Conservation (phyloP, 441 rosid genomes). For the Erysimum cheiri region DNA sequence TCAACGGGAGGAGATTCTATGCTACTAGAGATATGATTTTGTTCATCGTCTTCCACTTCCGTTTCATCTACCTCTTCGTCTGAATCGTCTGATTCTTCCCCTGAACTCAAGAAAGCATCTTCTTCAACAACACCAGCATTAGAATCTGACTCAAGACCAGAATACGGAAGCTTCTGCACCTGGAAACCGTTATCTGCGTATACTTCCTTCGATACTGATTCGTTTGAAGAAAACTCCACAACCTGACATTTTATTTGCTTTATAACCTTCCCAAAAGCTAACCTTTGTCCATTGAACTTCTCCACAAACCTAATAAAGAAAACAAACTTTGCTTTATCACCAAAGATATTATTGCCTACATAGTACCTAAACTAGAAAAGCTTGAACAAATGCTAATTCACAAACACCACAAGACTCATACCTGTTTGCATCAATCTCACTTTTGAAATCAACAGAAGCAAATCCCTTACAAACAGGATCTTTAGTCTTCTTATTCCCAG, state of each 20-base stretch:
- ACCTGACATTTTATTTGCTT: conserved; percentile 74
- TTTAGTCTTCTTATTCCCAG: conserved; percentile 84
- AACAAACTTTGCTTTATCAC: conserved; percentile 1
- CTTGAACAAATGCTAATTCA: conserved; percentile 8
- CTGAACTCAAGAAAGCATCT: conserved; percentile 40
- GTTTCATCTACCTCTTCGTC: conserved; percentile 11
- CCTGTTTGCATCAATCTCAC: conserved; percentile 71
- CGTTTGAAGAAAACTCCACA: conserved; percentile 44
- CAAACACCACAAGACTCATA: conserved; percentile 39
- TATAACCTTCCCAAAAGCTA: conserved; percentile 74
- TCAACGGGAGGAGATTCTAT: conserved; percentile 24
- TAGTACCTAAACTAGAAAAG: neutral
- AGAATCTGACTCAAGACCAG: conserved; percentile 37
- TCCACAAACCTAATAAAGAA: conserved; percentile 65
- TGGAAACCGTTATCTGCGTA: conserved; percentile 31
- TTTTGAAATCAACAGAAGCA: conserved; percentile 75
- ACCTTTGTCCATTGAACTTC: conserved; percentile 53
- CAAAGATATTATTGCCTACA: neutral
- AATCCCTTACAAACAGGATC: conserved; percentile 88
- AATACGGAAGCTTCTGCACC: conserved; percentile 25
- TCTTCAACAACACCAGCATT: conserved; percentile 38
- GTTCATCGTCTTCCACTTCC: conserved; percentile 29
- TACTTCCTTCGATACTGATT: conserved; percentile 40
- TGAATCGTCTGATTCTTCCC: conserved; percentile 43
- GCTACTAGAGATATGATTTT: conserved; percentile 22